A percentile compares a stretch with the other conserved stretches of the same genome.
These are phyloP conservation scores for Ampelocalamus luodianensis DNA, from an alignment of 176 grass and related monocot genomes.

Conservation along the genomic window DNA sequence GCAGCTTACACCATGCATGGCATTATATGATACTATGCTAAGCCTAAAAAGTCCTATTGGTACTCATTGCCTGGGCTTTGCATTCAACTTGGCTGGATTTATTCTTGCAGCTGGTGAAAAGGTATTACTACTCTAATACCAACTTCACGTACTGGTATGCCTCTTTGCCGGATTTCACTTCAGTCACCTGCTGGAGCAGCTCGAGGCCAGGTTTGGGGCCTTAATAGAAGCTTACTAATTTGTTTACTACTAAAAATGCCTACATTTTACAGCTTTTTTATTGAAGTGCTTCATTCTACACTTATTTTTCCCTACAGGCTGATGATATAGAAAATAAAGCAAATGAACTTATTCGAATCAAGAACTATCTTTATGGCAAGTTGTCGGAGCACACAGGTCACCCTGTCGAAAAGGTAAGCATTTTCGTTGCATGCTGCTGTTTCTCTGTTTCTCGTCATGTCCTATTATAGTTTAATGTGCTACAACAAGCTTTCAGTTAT, in stretches of 20 bases:
- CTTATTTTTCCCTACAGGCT: constrained; percentile 41
- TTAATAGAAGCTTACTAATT: constrained; percentile 15
- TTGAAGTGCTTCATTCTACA: constrained; percentile 16
- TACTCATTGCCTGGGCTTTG: constrained; percentile 88
- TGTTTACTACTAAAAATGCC: not conserved
- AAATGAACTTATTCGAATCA: constrained; percentile 79
- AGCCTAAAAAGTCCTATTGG: constrained; percentile 73
- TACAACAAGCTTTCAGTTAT: not conserved
- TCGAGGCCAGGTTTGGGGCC: constrained; percentile 70
- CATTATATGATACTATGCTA: constrained; percentile 94
- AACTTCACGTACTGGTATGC: constrained; percentile 63
- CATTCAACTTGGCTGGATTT: constrained; percentile 88
- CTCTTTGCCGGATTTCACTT: constrained; percentile 76
- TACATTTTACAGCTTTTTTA: constrained; percentile 10
- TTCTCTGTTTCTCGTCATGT: not conserved
- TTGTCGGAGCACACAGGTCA: constrained; percentile 89
- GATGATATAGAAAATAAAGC: constrained; percentile 90
- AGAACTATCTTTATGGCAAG: constrained; percentile 81
- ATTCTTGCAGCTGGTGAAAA: constrained; percentile 96
- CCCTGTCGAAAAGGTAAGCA: constrained; percentile 66
- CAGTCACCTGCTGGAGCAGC: constrained; percentile 92
- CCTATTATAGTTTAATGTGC: not conserved
- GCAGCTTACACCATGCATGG: constrained; percentile 90
- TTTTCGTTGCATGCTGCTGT: not conserved
- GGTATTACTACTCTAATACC: constrained; percentile 44